Conservation (phyloP, 352 stramenopile species). For the Phytophthora podocarpi region DNA sequence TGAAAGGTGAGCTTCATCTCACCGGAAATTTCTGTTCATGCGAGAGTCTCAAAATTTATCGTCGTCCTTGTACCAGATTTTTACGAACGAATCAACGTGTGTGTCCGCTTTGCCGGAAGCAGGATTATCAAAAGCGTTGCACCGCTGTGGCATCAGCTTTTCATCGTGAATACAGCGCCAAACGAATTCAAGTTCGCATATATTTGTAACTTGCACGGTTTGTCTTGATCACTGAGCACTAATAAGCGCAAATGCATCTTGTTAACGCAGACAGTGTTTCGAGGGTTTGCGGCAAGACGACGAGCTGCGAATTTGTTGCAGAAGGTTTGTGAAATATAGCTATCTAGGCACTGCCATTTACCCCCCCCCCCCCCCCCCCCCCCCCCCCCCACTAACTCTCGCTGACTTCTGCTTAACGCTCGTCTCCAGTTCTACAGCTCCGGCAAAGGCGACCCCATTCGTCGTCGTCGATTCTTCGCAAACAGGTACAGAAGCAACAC, state of each 20-base stretch:
- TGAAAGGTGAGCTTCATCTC: constrained; percentile 52
- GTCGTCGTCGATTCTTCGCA: constrained; percentile 65
- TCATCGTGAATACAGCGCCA: constrained; percentile 59
- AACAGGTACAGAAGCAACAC: constrained; percentile 43
- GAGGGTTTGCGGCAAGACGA: constrained; percentile 39
- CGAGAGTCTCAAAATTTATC: too few species aligned
- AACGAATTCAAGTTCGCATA: constrained; percentile 55
- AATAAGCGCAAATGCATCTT: neutral
- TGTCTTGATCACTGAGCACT: neutral
- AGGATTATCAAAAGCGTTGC: constrained; percentile 80
- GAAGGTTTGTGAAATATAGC: constrained; percentile 26
- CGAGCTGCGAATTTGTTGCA: constrained; percentile 33
- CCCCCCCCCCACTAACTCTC: too few species aligned
- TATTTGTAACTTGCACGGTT: neutral
- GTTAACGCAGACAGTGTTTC: constrained; percentile 33
- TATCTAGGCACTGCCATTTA: too few species aligned
- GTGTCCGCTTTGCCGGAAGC: constrained; percentile 84
- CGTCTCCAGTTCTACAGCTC: constrained; percentile 68
- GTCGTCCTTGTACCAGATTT: constrained; percentile 47
- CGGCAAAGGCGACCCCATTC: constrained; percentile 59
- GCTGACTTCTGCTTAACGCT: too few species aligned
- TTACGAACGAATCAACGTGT: constrained; percentile 77
- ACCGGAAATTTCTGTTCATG: too few species aligned
- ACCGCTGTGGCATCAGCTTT: constrained; percentile 55
- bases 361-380: too few species aligned